A percentile compares a stretch with the other conserved stretches of the same genome.
Evolutionary conservation across 2,329 filamentous ascomycete genomes (phyloP).

Genomic region (Penicillium sp.): DNA sequence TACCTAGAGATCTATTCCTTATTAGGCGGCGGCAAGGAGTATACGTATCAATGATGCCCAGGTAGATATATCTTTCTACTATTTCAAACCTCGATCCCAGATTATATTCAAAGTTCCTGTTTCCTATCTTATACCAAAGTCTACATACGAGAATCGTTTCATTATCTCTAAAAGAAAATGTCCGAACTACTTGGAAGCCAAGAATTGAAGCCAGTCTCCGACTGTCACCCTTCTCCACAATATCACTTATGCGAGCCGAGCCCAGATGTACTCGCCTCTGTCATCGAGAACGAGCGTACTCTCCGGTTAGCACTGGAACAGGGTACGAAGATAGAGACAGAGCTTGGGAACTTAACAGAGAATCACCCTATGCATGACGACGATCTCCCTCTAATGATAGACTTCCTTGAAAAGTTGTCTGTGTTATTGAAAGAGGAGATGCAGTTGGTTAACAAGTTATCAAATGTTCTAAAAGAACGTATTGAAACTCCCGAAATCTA

Average conservation of each 20-base stretch:
- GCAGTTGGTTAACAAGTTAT: too few species aligned
- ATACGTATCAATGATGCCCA: too few species aligned
- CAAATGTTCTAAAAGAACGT: neutral
- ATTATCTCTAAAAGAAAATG: neutral
- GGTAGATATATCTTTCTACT: neutral
- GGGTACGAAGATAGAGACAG: rapidly evolving
- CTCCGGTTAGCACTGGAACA: neutral
- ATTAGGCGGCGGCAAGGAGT: too few species aligned
- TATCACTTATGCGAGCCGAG: neutral
- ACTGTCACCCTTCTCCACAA: neutral
- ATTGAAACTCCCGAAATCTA: neutral
- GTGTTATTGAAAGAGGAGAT: rapidly evolving
- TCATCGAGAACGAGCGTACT: neutral
- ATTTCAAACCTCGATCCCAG: neutral
- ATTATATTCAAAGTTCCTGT: neutral
- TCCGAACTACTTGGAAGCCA: neutral
- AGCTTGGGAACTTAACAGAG: rapidly evolving
- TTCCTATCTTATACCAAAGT: neutral
- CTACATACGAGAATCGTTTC: neutral
- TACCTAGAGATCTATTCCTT: too few species aligned
- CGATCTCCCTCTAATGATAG: too few species aligned
- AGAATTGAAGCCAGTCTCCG: neutral
- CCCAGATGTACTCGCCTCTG: neutral
- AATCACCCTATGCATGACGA: neutral
- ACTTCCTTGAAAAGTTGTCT: too few species aligned